A percentile compares a stretch with the other conserved stretches of the same genome.
phyloP scores from a whole-genome alignment of 2,329 filamentous ascomycete genomes.

The Trichoderma sp. region DNA sequence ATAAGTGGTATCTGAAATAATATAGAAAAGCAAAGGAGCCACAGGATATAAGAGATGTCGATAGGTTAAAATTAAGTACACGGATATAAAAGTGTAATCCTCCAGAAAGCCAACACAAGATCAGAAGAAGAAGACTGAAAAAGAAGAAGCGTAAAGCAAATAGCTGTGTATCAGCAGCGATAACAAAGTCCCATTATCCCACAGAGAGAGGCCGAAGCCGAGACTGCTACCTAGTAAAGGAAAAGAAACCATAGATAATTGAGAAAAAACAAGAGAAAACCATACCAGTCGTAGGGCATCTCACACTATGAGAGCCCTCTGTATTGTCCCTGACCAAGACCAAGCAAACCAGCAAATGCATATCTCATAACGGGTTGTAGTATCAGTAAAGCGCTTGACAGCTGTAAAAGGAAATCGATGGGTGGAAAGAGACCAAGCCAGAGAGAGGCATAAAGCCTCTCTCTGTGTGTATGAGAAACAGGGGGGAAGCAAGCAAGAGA shows the following conservation, averaged over 20 bases:
- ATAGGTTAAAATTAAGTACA: slow-evolving; percentile 17
- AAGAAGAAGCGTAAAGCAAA: background rate
- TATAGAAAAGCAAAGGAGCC: background rate
- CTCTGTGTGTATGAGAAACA: background rate
- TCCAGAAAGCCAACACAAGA: background rate
- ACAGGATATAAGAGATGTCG: background rate
- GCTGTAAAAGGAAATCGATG: background rate
- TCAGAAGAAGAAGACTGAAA: background rate
- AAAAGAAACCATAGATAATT: background rate
- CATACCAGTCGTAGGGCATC: slow-evolving; percentile 1
- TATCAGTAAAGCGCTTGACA: slow-evolving; percentile 12
- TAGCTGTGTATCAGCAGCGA: background rate
- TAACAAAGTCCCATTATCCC: background rate
- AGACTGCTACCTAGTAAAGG: background rate
- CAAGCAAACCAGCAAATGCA: slow-evolving; percentile 10
- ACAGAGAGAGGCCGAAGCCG: background rate
- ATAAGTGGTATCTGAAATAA: slow-evolving; percentile 20
- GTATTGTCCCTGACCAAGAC: slow-evolving; percentile 5
- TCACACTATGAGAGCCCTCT: slow-evolving; percentile 10
- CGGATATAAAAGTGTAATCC: background rate
- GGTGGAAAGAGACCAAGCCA: background rate
- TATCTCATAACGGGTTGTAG: slow-evolving; percentile 16
- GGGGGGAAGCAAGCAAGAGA: background rate
- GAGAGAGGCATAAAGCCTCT: background rate
- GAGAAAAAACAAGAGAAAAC: slow-evolving; percentile 11